A percentile compares a stretch with the other conserved stretches of the same genome.
Conservation (phyloP, 495 filamentous ascomycete species). For the Trichocladium uniseriatum region DNA sequence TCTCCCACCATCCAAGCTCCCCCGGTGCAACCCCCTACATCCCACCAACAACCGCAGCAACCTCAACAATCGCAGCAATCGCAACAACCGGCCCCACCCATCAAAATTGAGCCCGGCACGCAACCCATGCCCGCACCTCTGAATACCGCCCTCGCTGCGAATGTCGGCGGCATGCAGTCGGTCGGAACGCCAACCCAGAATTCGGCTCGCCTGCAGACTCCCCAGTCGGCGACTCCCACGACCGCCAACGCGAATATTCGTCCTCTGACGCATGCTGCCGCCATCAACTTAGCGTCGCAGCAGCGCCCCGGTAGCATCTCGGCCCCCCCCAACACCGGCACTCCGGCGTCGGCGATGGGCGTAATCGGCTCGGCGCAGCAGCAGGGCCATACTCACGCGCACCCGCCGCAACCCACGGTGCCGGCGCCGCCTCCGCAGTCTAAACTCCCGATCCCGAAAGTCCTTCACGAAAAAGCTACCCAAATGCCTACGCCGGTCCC, state of each 20-base stretch:
- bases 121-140: slow-evolving; percentile 33
- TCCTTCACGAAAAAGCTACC: slow-evolving; percentile 51
- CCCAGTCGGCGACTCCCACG: slow-evolving; percentile 39
- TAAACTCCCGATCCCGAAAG: slow-evolving; percentile 73
- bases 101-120: slow-evolving; percentile 34
- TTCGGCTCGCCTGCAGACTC: slow-evolving; percentile 37
- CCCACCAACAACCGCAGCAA: slow-evolving; percentile 6
- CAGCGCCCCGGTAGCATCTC: slow-evolving; percentile 32
- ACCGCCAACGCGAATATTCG: slow-evolving; percentile 32
- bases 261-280: slow-evolving; percentile 39
- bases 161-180: slow-evolving; percentile 29
- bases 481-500: slow-evolving; percentile 60
- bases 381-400: slow-evolving; percentile 47
- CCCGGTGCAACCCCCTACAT: too few species aligned
- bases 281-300: slow-evolving; percentile 37
- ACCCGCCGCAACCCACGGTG: slow-evolving; percentile 33
- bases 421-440: slow-evolving; percentile 30
- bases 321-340: not conserved
- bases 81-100: slow-evolving; percentile 19
- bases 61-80: slow-evolving; percentile 9
- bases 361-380: slow-evolving; percentile 26
- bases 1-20: slow-evolving; percentile 14
- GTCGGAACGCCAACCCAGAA: slow-evolving; percentile 38
- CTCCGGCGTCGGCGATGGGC: slow-evolving; percentile 25
- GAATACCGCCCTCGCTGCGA: slow-evolving; percentile 38